Base-by-base conservation (phyloP, 805 yeast genomes). In the Komagataella phaffii region DNA sequence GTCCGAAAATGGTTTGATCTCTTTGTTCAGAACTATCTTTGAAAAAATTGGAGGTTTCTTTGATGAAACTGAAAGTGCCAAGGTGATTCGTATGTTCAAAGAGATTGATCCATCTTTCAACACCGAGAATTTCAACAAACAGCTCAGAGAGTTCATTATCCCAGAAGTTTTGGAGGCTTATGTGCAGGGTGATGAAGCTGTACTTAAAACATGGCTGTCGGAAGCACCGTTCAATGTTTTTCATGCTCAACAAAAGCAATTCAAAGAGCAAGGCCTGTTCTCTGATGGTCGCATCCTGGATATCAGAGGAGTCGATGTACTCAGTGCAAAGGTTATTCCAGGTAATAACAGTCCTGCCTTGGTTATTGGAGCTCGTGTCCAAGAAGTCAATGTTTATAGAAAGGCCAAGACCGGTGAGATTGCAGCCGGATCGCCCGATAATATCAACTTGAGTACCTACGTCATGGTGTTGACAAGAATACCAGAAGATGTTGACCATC, bases 191-290 rank as follows among this genome's bases (percentile, higher is more conserved):
- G 97, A 93, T 59, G 91, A 83, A 56, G 75, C 75, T 50, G 83
- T 83, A 18, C 75, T 93, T 64, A 87, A 90, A 67, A 71, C 74
- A 60, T 93, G 99, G 99, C 79, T 93, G 54, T 83, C 95, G 49
- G 99, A 93, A 70, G 98, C 98, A 24, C 97, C 99, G 47, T 91
- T 71, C 72, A 91, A 91, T 65, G 95, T 93, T 54, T 88, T 95
- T 79, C 80, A 85, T 58, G 96, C 96, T 40, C 88, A 86, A 66
- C 89, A 91, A 65, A 93, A 93, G 68, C 95, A 87, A 64, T 81
- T 88, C 65, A 79, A 85, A 63, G 96, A 90, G 61, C 95, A 90
- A 67, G 95, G 95, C 6, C 72, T 91, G 51, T 87, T 86, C 62
- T 82, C 96, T 12, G 99, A 93, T 60, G 91, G 96, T 47, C 80